phyloP scores from a whole-genome alignment of 2,329 filamentous ascomycete species.

The Stachybotrys chartarum region DNA sequence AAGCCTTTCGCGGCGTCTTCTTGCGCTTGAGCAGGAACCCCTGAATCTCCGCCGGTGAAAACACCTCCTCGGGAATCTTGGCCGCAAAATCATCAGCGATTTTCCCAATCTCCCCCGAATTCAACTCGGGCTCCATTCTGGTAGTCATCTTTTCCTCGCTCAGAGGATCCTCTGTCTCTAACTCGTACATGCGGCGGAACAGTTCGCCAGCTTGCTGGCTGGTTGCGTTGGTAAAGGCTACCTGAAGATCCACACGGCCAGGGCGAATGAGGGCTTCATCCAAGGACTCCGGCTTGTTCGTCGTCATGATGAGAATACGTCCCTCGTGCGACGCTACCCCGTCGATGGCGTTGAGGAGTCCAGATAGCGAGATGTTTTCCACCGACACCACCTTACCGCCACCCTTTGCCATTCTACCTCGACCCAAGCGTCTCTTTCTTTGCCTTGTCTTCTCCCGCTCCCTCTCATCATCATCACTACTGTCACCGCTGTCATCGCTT shows the following conservation, averaged over 20 bases:
- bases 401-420: not conserved
- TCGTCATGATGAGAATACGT: conserved; percentile 75
- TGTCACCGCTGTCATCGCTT: conserved; percentile 14
- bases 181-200: conserved; percentile 53
- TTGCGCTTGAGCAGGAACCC: conserved; percentile 58
- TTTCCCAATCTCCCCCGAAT: conserved; percentile 29
- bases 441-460: conserved; percentile 6
- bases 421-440: conserved; percentile 7
- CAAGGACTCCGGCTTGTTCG: conserved; percentile 66
- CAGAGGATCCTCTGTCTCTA: not conserved
- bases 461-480: conserved; percentile 2
- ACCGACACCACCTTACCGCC: conserved; percentile 11
- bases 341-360: conserved; percentile 77
- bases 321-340: conserved; percentile 75
- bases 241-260: conserved; percentile 64
- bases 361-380: conserved; percentile 63
- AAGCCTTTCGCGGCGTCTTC: conserved; percentile 46
- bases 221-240: conserved; percentile 55
- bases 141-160: conserved; percentile 2
- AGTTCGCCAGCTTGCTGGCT: conserved; percentile 49
- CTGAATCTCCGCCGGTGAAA: conserved; percentile 57
- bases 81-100: conserved; percentile 43
- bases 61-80: conserved; percentile 42
- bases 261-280: conserved; percentile 69
- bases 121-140: conserved; percentile 21